Percentiles rank a stretch among this genome's conserved stretches.
Conservation (phyloP, 495 filamentous ascomycete genomes). For the Penicillium roqueforti region DNA sequence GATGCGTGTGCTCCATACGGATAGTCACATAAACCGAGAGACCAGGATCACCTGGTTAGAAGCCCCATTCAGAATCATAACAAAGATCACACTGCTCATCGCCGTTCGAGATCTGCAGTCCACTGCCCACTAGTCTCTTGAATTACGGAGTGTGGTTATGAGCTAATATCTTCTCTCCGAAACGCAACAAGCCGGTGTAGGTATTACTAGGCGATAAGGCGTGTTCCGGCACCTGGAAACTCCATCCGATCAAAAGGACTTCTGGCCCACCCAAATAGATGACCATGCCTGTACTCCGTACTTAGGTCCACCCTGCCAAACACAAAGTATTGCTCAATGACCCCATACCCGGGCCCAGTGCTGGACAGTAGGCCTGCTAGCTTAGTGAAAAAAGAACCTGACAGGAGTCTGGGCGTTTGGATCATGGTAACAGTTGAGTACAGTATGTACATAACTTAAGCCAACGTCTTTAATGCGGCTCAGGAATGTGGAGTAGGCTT, state of each 20-base stretch:
- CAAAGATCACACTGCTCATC: conserved; percentile 46
- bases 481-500: conserved; percentile 37
- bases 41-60: conserved; percentile 42
- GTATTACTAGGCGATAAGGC: conserved; percentile 22
- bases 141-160: conserved; percentile 11
- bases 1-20: conserved; percentile 36
- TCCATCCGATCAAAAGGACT: conserved; percentile 47
- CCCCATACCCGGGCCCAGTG: conserved; percentile 26
- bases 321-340: conserved; percentile 45
- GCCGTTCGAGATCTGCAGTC: conserved; percentile 42
- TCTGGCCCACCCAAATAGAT: conserved; percentile 34
- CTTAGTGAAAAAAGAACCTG: conserved; percentile 51
- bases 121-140: conserved; percentile 34
- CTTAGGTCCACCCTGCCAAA: conserved; percentile 41
- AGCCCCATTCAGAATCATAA: conserved; percentile 48
- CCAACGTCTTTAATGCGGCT: conserved; percentile 19
- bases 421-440: conserved; percentile 47
- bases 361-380: conserved; percentile 19
- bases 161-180: conserved; percentile 37
- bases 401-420: conserved; percentile 36
- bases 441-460: too few species aligned
- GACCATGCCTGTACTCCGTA: conserved; percentile 37
- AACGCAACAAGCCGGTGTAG: conserved; percentile 43
- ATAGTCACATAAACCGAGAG: conserved; percentile 48
- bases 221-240: conserved; percentile 40